These are phyloP conservation scores for Pseudopithomyces chartarum DNA, from an alignment of 2,329 filamentous ascomycete genomes.

Conservation along the genomic window DNA sequence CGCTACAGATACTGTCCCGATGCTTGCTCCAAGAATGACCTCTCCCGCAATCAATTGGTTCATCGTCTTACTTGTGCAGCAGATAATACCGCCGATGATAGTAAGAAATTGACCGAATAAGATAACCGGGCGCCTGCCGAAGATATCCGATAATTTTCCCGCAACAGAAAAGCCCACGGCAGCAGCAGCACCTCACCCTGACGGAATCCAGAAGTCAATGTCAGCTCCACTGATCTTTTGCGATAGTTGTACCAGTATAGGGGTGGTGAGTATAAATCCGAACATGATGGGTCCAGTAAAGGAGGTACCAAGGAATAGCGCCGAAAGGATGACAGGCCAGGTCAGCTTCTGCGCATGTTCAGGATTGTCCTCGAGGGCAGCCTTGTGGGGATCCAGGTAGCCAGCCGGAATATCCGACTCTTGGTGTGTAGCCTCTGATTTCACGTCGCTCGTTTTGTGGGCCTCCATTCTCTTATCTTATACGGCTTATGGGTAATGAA, in stretches of 20 bases:
- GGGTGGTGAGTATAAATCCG: slow-evolving; percentile 23
- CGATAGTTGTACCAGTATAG: slow-evolving; percentile 23
- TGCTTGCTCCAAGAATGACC: slow-evolving; percentile 40
- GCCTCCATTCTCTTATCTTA: background rate
- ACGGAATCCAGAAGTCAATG: slow-evolving; percentile 31
- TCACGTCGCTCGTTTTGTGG: background rate
- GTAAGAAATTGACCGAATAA: slow-evolving; percentile 36
- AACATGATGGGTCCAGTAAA: slow-evolving; percentile 27
- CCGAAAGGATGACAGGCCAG: slow-evolving; percentile 18
- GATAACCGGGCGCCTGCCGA: slow-evolving; percentile 38
- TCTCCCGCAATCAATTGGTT: slow-evolving; percentile 33
- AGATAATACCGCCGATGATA: slow-evolving; percentile 35
- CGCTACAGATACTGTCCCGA: slow-evolving; percentile 49
- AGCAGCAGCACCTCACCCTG: slow-evolving; percentile 31
- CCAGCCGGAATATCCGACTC: slow-evolving; percentile 9
- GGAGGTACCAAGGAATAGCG: slow-evolving; percentile 25
- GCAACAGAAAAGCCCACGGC: slow-evolving; percentile 40
- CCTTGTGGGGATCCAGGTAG: slow-evolving; percentile 19
- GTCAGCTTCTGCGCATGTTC: slow-evolving; percentile 17
- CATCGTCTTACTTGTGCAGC: slow-evolving; percentile 27
- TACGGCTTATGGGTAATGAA: background rate
- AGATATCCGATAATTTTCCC: slow-evolving; percentile 41
- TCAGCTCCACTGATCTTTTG: slow-evolving; percentile 20
- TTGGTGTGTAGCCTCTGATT: background rate
- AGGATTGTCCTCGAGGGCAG: slow-evolving; percentile 22